Evolutionary conservation across 2,329 filamentous ascomycete species (phyloP).

Genomic region (Uncinocarpus reesii): DNA sequence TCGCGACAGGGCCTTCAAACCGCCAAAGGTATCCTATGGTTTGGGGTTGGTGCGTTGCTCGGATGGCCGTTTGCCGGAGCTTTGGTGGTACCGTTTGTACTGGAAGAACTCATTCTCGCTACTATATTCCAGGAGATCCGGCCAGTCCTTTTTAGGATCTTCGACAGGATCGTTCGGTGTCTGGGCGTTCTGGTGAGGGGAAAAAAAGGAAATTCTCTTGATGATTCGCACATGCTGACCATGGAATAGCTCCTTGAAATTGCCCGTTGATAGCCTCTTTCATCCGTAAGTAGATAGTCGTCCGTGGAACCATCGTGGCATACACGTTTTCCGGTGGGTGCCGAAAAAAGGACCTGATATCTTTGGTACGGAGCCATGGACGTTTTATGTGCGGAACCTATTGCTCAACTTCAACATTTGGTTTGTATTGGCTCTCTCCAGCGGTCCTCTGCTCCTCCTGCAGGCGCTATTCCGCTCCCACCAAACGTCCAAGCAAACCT

Average conservation of each 20-base stretch:
- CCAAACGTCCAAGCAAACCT: conserved; percentile 54
- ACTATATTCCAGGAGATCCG: conserved; percentile 47
- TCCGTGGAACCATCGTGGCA: conserved; percentile 84
- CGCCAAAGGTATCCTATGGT: conserved; percentile 77
- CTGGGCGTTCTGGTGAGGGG: conserved; percentile 60
- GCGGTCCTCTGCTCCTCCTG: conserved; percentile 63
- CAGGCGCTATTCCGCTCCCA: conserved; percentile 58
- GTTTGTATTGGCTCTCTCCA: conserved; percentile 68
- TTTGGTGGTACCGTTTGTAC: conserved; percentile 66
- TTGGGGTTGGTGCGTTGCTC: conserved; percentile 70
- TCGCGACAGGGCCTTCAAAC: conserved; percentile 72
- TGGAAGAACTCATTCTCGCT: conserved; percentile 60
- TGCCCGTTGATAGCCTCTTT: conserved; percentile 67
- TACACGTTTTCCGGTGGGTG: conserved; percentile 87
- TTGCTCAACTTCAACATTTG: conserved; percentile 91
- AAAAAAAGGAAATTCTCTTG: not conserved
- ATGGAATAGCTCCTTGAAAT: conserved; percentile 52
- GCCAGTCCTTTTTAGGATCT: conserved; percentile 50
- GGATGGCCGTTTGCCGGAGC: conserved; percentile 93
- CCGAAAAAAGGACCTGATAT: conserved; percentile 73
- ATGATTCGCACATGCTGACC: conserved; percentile 18
- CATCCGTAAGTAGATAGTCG: conserved; percentile 67
- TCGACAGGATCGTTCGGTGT: conserved; percentile 57
- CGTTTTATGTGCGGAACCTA: conserved; percentile 89
- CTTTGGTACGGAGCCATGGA: conserved; percentile 93